Conservation (phyloP, 2,329 filamentous ascomycete genomes). For the Rhynchosporium agropyri region DNA sequence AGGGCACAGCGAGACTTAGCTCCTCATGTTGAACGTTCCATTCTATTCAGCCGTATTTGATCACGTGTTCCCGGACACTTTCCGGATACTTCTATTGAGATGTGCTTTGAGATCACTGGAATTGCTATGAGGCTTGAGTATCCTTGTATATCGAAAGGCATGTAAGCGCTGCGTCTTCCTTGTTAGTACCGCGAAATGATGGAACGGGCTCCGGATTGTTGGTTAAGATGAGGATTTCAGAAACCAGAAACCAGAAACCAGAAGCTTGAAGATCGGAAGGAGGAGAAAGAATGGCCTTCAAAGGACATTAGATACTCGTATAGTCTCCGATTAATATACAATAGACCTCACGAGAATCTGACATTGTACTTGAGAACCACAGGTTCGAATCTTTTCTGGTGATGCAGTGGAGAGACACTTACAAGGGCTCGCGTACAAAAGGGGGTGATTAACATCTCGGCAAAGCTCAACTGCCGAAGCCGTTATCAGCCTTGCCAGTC, state of each 20-base stretch:
- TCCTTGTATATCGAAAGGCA: not conserved
- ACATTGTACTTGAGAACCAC: not conserved
- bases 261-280: not conserved
- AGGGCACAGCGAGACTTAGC: not conserved
- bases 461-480: slow-evolving; percentile 4
- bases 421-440: not conserved
- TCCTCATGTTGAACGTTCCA: not conserved
- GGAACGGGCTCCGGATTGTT: too few relatives aligned
- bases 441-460: not conserved
- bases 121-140: not conserved
- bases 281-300: too few relatives aligned
- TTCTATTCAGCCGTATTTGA: not conserved
- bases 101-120: slow-evolving; percentile 19
- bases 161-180: not conserved
- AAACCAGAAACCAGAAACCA: not conserved
- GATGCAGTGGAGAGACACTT: not conserved
- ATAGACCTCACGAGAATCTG: not conserved
- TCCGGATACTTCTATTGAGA: slow-evolving; percentile 12
- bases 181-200: not conserved
- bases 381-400: not conserved
- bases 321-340: too few relatives aligned
- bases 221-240: too few relatives aligned
- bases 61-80: slow-evolving; percentile 22
- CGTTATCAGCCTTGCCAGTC: not conserved
- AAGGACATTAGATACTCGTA: too few relatives aligned